Evolutionary conservation across 192 early-diverging fungal genomes (phyloP).

Genomic region (Thoreauomyces humboldtii): DNA sequence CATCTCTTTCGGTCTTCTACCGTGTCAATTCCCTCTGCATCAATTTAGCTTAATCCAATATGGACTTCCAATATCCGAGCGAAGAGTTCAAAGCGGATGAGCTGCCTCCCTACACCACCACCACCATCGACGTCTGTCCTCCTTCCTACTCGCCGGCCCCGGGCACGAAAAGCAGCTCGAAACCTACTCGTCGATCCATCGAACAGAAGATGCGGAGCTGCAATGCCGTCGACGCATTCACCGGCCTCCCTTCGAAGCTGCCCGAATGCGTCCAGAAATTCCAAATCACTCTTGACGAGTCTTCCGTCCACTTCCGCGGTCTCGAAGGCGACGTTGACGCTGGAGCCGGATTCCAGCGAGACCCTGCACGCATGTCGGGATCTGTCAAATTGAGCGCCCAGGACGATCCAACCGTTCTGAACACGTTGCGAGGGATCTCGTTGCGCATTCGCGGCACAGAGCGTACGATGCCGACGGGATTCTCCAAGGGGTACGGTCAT

Average conservation of each 20-base stretch:
- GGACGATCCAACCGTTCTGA: background rate
- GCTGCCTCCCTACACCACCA: too few species aligned
- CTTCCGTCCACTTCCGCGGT: background rate
- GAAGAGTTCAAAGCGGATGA: too few species aligned
- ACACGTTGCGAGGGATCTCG: background rate
- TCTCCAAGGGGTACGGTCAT: background rate
- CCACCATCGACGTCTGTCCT: too few species aligned
- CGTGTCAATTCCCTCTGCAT: too few species aligned
- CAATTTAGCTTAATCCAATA: too few species aligned
- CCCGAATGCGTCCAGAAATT: background rate
- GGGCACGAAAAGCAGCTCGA: too few species aligned
- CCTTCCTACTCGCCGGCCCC: too few species aligned
- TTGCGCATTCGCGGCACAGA: conserved; percentile 15
- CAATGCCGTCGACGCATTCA: background rate
- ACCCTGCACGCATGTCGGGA: background rate
- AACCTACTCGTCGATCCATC: too few species aligned
- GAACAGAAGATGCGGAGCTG: background rate
- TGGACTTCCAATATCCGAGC: too few species aligned
- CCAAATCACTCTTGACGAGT: background rate
- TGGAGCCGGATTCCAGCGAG: background rate
- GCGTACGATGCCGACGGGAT: conserved; percentile 1
- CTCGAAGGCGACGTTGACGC: background rate
- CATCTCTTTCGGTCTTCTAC: too few species aligned
- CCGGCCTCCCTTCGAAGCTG: background rate
- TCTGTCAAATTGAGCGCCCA: background rate